Evolutionary conservation across 2,329 filamentous ascomycete species (phyloP).

Genomic region (Botrytis cinerea): DNA sequence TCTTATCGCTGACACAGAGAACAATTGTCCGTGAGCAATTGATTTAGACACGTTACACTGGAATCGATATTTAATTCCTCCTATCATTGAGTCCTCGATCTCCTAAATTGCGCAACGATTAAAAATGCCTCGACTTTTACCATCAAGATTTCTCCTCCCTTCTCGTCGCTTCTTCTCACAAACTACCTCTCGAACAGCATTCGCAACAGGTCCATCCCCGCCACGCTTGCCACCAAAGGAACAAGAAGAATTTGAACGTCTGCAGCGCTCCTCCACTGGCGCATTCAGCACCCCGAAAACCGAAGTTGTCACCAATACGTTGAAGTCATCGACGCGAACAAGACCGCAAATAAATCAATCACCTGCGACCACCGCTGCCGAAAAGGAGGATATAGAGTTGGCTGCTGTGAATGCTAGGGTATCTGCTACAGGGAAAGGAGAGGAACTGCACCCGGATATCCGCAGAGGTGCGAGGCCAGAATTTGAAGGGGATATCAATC

Average conservation of each 20-base stretch:
- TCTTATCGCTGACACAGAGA: neutral
- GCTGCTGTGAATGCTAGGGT: conserved; percentile 46
- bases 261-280: conserved; percentile 75
- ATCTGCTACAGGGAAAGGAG: conserved; percentile 58
- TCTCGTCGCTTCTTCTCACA: conserved; percentile 38
- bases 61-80: neutral
- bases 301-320: conserved; percentile 30
- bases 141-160: conserved; percentile 35
- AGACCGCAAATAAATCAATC: conserved; percentile 53
- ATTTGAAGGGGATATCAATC: conserved; percentile 90
- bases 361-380: conserved; percentile 39
- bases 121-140: conserved; percentile 38
- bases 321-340: conserved; percentile 34
- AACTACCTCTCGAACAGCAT: conserved; percentile 42
- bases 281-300: conserved; percentile 67
- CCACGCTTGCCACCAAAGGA: conserved; percentile 85
- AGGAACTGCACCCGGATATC: conserved; percentile 70
- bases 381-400: conserved; percentile 35
- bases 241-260: conserved; percentile 85
- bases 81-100: neutral
- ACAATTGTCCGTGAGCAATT: neutral
- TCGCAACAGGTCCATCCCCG: conserved; percentile 65
- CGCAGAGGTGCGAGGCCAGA: conserved; percentile 80
- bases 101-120: neutral
- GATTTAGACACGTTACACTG: neutral